Evolutionary conservation across 352 stramenopile species (phyloP).

Genomic region (Pythium biforme): DNA sequence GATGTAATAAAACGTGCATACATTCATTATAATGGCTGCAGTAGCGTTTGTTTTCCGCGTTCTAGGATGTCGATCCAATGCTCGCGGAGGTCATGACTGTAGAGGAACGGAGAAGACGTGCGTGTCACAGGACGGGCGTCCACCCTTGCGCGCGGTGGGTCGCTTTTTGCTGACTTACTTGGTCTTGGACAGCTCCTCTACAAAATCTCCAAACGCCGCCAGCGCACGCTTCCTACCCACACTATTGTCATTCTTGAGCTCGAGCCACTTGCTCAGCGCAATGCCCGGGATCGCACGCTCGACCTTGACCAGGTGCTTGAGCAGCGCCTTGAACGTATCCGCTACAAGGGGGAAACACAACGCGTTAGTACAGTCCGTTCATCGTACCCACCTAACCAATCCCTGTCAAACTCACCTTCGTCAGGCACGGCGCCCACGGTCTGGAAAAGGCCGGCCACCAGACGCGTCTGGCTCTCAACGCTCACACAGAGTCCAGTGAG

Average conservation of each 20-base stretch:
- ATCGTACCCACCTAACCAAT: too few relatives aligned
- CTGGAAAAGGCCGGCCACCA: slow-evolving; percentile 73
- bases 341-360: slow-evolving; percentile 30
- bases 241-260: slow-evolving; percentile 77
- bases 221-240: slow-evolving; percentile 66
- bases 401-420: slow-evolving; percentile 38
- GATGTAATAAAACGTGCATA: slow-evolving; percentile 11
- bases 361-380: slow-evolving; percentile 8
- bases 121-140: background rate
- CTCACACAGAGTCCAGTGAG: slow-evolving; percentile 69
- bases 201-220: slow-evolving; percentile 64
- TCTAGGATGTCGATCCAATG: slow-evolving; percentile 7
- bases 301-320: slow-evolving; percentile 73
- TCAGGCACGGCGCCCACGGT: slow-evolving; percentile 37
- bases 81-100: slow-evolving; percentile 1
- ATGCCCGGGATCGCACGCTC: slow-evolving; percentile 37
- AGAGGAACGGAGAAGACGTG: slow-evolving; percentile 4
- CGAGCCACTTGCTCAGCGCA: slow-evolving; percentile 68
- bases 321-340: slow-evolving; percentile 56
- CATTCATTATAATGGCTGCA: slow-evolving; percentile 12
- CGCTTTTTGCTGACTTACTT: slow-evolving; percentile 56
- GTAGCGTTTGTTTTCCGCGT: slow-evolving; percentile 8
- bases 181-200: slow-evolving; percentile 64
- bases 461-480: slow-evolving; percentile 54
- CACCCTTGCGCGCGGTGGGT: background rate